These are phyloP conservation scores for Chenopodium formosanum DNA, from an alignment of 148 eudicot genomes.

Conservation along the genomic window DNA sequence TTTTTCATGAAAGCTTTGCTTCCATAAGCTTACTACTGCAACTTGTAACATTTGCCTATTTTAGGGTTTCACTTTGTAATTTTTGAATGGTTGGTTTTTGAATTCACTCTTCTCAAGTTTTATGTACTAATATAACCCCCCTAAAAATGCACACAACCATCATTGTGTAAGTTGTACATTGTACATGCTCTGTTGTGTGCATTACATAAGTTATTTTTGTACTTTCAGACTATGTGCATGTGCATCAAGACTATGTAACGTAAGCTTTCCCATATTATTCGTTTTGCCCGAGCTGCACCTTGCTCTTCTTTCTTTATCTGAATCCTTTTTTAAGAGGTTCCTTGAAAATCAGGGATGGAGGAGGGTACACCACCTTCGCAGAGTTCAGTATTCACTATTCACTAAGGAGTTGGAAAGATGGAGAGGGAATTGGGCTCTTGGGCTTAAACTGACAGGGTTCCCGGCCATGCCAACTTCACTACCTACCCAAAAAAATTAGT, in stretches of 20 bases:
- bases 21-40: constrained; percentile 20
- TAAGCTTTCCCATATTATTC: constrained; percentile 18
- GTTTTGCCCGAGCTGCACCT: constrained; percentile 14
- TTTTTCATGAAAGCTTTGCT: constrained; percentile 34
- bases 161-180: constrained; percentile 17
- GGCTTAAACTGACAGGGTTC: not conserved
- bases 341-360: too few relatives aligned
- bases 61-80: not conserved
- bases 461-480: too few relatives aligned
- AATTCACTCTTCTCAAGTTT: constrained; percentile 3
- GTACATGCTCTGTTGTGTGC: not conserved
- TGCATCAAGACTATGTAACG: constrained; percentile 8
- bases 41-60: constrained; percentile 20
- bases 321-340: not conserved
- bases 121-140: constrained; percentile 15
- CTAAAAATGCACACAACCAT: constrained; percentile 16
- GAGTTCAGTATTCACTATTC: too few relatives aligned
- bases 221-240: constrained; percentile 5
- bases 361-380: too few relatives aligned
- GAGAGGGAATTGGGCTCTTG: too few relatives aligned
- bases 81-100: constrained; percentile 8
- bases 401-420: too few relatives aligned
- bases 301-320: constrained; percentile 7
- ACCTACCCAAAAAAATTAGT: too few relatives aligned
- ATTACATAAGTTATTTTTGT: constrained; percentile 8